phyloP scores from a whole-genome alignment of 1,284 basidiomycete species.

The Puccinia hordei region DNA sequence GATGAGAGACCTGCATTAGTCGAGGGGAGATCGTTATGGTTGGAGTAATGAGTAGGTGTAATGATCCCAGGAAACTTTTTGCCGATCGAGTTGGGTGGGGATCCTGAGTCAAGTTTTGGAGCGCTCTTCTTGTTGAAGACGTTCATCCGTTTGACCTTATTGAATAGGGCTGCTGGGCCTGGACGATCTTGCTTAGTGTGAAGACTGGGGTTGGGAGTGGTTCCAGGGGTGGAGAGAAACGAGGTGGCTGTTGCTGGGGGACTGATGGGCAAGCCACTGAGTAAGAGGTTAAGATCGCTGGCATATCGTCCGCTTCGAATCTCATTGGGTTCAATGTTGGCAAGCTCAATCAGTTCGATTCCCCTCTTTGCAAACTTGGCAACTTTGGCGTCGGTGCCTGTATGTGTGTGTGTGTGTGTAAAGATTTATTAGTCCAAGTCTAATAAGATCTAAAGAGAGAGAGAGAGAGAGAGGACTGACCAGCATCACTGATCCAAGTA shows the following conservation, averaged over 20 bases:
- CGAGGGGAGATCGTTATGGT: slow-evolving; percentile 7
- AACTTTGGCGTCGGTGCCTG: slow-evolving; percentile 87
- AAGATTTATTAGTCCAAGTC: neutral
- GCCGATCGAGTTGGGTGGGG: neutral
- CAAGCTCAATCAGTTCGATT: slow-evolving; percentile 60
- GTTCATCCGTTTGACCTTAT: slow-evolving; percentile 6
- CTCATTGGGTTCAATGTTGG: slow-evolving; percentile 57
- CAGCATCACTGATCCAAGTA: slow-evolving; percentile 81
- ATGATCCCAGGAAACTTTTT: neutral
- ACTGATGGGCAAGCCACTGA: slow-evolving; percentile 15
- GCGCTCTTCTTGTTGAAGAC: slow-evolving; percentile 4
- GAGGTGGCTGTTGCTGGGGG: neutral
- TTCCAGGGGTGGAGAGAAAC: slow-evolving; percentile 19
- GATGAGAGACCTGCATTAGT: slow-evolving; percentile 1
- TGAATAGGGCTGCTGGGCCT: neutral
- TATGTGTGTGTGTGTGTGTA: slow-evolving; percentile 66
- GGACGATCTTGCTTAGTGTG: neutral
- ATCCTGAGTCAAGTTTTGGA: neutral
- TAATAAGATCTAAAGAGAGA: neutral
- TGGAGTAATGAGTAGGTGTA: neutral
- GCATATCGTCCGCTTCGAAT: slow-evolving; percentile 76
- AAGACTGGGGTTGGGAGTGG: slow-evolving; percentile 51
- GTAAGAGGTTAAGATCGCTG: slow-evolving; percentile 71
- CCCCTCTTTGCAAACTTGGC: slow-evolving; percentile 84
- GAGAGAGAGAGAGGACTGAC: slow-evolving; percentile 18